phyloP scores from a whole-genome alignment of 2,329 filamentous ascomycete species.

The Akanthomyces muscarius region DNA sequence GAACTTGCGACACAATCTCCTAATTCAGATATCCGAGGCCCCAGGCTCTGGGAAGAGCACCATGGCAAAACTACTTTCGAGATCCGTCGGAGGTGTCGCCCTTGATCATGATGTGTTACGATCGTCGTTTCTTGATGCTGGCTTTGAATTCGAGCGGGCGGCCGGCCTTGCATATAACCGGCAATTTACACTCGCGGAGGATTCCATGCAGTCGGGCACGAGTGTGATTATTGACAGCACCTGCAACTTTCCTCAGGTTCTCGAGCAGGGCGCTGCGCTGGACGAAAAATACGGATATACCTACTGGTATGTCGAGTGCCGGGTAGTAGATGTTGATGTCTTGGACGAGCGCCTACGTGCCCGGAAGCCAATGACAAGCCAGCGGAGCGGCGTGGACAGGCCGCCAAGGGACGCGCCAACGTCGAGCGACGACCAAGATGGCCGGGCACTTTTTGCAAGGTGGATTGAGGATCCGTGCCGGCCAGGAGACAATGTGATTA shows the following conservation, averaged over 20 bases:
- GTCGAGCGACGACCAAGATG: conserved; percentile 17
- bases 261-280: conserved; percentile 26
- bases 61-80: conserved; percentile 27
- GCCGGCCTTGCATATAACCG: conserved; percentile 32
- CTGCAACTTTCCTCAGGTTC: conserved; percentile 32
- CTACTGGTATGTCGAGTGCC: conserved; percentile 33
- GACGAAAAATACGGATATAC: conserved; percentile 21
- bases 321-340: conserved; percentile 27
- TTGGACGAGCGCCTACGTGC: conserved; percentile 27
- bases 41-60: conserved; percentile 39
- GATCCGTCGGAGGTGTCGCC: conserved; percentile 27
- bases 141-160: conserved; percentile 28
- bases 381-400: conserved; percentile 27
- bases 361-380: conserved; percentile 28
- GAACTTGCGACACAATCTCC: background rate
- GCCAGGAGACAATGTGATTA: conserved; percentile 22
- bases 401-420: conserved; percentile 23
- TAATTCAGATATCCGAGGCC: conserved; percentile 35
- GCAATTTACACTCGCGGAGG: conserved; percentile 33
- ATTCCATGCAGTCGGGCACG: conserved; percentile 31
- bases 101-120: conserved; percentile 36
- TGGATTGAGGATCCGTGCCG: conserved; percentile 31
- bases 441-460: conserved; percentile 23
- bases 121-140: conserved; percentile 29
- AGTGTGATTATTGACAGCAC: conserved; percentile 36